Conservation (phyloP, 352 stramenopile genomes). For the Globisporangium nunn region DNA sequence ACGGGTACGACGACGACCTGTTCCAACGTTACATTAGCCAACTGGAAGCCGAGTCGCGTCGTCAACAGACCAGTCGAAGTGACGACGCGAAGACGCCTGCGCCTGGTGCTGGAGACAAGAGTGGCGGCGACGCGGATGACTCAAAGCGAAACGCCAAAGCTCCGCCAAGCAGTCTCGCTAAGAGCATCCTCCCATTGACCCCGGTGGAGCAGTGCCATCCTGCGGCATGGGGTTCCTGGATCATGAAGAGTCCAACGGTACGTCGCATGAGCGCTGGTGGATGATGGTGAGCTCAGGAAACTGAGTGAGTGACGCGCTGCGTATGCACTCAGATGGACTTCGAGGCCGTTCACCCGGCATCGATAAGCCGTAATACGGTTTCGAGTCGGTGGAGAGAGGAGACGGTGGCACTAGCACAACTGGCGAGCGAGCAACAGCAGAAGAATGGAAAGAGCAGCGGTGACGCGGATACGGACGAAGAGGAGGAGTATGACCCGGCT, state of each 20-base stretch:
- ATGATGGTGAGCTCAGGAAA: background rate
- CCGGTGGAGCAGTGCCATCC: slow-evolving; percentile 38
- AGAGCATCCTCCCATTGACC: slow-evolving; percentile 30
- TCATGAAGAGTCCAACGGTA: slow-evolving; percentile 41
- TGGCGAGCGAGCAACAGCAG: slow-evolving; percentile 13
- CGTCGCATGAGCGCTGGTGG: slow-evolving; percentile 6
- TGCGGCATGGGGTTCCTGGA: slow-evolving; percentile 57
- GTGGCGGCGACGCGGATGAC: slow-evolving; percentile 5
- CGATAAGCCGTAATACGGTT: slow-evolving; percentile 18
- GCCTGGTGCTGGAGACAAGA: background rate
- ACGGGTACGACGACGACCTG: slow-evolving; percentile 70
- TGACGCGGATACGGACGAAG: background rate
- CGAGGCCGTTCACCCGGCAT: slow-evolving; percentile 36
- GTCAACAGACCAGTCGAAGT: slow-evolving; percentile 1
- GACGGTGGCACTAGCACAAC: slow-evolving; percentile 13
- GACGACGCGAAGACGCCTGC: background rate
- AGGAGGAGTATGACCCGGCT: background rate
- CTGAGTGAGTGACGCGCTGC: background rate
- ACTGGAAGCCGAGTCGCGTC: slow-evolving; percentile 21
- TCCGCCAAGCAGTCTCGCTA: slow-evolving; percentile 18
- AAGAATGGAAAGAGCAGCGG: slow-evolving; percentile 9
- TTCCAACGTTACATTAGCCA: slow-evolving; percentile 44
- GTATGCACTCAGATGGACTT: slow-evolving; percentile 10
- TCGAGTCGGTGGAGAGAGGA: slow-evolving; percentile 42
- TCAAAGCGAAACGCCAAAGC: slow-evolving; percentile 12